Base-by-base conservation (phyloP, 2,329 filamentous ascomycete genomes). In the Macrophomina pseudophaseolina region DNA sequence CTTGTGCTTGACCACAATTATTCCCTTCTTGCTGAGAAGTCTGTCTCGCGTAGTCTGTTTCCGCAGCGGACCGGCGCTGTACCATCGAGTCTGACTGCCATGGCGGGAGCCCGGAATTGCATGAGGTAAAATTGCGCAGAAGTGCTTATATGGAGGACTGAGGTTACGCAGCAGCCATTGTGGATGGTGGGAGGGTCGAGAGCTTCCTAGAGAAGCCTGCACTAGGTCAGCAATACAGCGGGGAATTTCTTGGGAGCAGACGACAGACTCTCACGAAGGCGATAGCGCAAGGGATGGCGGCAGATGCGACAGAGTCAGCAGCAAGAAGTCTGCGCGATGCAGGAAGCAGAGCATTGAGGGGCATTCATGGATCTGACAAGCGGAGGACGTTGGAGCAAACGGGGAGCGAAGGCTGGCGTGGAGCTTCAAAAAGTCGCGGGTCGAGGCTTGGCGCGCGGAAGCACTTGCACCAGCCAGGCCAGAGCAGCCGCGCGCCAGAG, bases 291-390 rank as follows among this genome's bases (percentile, higher is more conserved):
- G 23, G 28, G 7, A 8, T n/a, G n/a, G 56, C 30, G 4, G n/a
- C 30, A 5, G 16, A 6, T 11, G 18, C 42, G 4, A 30, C 33
- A 6, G 23, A 14, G 11, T 44, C 35, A 64, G 46, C 60, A 18
- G 60, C 16, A 14, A 53, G 35, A n/a, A 64, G 32, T 64, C 60
- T 53, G 63, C 51, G 51, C 40, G 44, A 49, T 38, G 51, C 63
- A 33, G 52, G 44, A 23, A 58, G 52, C 63, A 56, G 63, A 7
- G 53, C 40, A 65, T 54, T 56, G 51, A 59, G 38, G 63, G 40
- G 63, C 63, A 65, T 65, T 65, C 63, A 65, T 65, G 51, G 40
- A 59, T 16, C 5, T 46, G 63, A 33, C 32, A n/a, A 18, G 51
- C 30, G 16, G 46, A 46, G 38, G 18, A 40, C 14, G 53, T 49